Evolutionary conservation across 2,329 filamentous ascomycete genomes (phyloP).

Genomic region (Xylariaceae sp.): DNA sequence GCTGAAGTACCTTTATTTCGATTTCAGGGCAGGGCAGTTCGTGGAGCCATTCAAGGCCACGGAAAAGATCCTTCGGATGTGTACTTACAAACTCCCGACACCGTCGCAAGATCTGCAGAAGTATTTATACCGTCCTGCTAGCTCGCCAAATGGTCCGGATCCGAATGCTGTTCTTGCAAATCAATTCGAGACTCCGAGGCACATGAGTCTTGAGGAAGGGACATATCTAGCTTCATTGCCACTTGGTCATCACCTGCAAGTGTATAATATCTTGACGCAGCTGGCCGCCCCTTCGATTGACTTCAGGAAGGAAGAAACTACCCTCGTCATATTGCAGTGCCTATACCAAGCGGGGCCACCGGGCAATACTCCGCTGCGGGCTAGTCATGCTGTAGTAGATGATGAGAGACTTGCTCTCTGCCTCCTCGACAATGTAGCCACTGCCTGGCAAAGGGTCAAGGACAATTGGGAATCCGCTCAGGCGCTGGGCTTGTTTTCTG

Average conservation of each 20-base stretch:
- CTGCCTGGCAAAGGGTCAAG: constrained; percentile 5
- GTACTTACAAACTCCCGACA: constrained; percentile 7
- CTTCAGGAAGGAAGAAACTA: constrained; percentile 11
- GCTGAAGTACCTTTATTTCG: constrained; percentile 36
- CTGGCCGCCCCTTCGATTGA: constrained; percentile 9
- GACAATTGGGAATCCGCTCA: constrained; percentile 13
- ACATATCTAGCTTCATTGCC: constrained; percentile 3
- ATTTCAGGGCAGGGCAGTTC: constrained; percentile 22
- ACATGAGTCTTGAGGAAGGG: constrained; percentile 7
- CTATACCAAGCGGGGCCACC: constrained; percentile 8
- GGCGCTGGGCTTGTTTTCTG: constrained; percentile 3
- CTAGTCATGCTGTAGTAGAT: background rate
- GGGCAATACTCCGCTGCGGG: background rate
- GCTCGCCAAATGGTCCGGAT: constrained; percentile 3
- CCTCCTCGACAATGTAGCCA: constrained; percentile 3
- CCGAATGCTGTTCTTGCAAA: constrained; percentile 7
- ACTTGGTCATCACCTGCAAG: constrained; percentile 4
- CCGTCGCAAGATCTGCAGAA: constrained; percentile 1
- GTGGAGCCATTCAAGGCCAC: constrained; percentile 12
- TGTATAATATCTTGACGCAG: constrained; percentile 21
- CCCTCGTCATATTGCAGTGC: constrained; percentile 10
- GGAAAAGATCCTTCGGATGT: constrained; percentile 21
- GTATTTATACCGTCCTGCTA: constrained; percentile 6
- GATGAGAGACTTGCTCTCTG: constrained; percentile 1
- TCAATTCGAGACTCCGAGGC: background rate